Base-by-base conservation (phyloP, 176 grass and related monocot species). In the Pharus latifolius region DNA sequence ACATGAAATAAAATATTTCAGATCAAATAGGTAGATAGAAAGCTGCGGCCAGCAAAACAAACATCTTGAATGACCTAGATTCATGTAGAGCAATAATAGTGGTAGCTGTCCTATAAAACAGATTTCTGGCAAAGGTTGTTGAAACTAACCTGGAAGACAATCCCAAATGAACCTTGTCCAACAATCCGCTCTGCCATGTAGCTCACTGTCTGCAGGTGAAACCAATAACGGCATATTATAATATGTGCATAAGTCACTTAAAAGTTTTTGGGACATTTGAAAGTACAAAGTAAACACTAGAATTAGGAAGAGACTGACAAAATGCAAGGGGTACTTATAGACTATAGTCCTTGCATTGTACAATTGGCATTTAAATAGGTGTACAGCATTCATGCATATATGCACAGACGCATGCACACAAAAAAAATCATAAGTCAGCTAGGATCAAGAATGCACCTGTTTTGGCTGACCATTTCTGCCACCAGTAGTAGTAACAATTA, bases 401-500 rank as follows among this genome's bases (percentile, higher is more conserved):
- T 3, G 25, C 13, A 44, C 38, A 32, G 14, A 73, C 2, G 53
- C 22, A 44, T 23, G 46, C 43, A 9, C 29, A 32, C 24, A 33
- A 64, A 28, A 43, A 29, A 7, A 25, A 63, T 56, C 55, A 20
- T 16, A 34, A 75, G 6, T 69, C 4, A 69, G 68, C 49, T 33
- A 32, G 51, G 18, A 49, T 56, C 44, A 47, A 49, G 67, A 25
- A 80, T 15, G 42, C 42, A 82, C 89, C 89, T 92, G 89, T 26
- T 92, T 92, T 5, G 89, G 73, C 67, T 92, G 84, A 34, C 81
- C 89, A 79, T 92, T 92, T 84, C 72, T 92, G 52, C 89, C 89
- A 49, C 84, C 84, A 28, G 82, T 92, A 61, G 81, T 92, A 19
- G 89, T 92, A 14, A 92, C 89, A 75, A 92, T 92, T 62, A 92